Base-by-base conservation (phyloP, 768 basidiomycete genomes). In the Hygrocybe coccinea region DNA sequence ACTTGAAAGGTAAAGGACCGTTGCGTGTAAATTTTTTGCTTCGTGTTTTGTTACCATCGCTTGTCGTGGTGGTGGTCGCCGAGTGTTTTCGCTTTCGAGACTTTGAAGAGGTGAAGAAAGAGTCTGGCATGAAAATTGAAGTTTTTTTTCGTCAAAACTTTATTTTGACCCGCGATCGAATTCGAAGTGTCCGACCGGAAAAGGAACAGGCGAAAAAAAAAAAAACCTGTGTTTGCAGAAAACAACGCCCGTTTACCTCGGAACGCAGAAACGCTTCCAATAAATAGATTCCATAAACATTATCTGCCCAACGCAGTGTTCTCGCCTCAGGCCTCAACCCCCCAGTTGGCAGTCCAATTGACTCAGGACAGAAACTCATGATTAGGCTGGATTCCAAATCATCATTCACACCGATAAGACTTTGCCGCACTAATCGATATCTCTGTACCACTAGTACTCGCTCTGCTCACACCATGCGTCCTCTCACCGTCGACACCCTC, bases 401-500 rank as follows among this genome's bases (percentile, higher is more conserved):
- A 41, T 47, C 46, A 25, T 19, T 14, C 12, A 3, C 24, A 50
- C 14, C 29, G 29, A 37, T 37, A 38, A 41, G 17, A 39, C 17
- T 17, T n/a, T 29, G 21, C 9, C 48, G 14, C 17, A 47, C n/a
- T n/a, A n/a, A n/a, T n/a, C n/a, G n/a, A n/a, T n/a, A 14, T 22
- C 19, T 21, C 15, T 29, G 1, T 34, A 1, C 14, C 29, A 25
- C 17, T 55, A n/a, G 55, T 57, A 47, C 41, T 54, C 56, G 56
- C 48, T 55, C 54, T 53, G 57, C 8, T 55, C 38, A 24, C 43
- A 44, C 50, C 21, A 85, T 84, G 84, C 77, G 73, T 59, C 72
- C 76, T 21, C 80, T 95, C 62, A 83, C 87, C 34, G 59, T 80
- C 56, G 79, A 85, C 53, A 78, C 82, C 39, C 83, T 97, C 70